A percentile compares a stretch with the other conserved stretches of the same genome.
Conservation (phyloP, 495 filamentous ascomycete species). For the Pyrenula massariospora region DNA sequence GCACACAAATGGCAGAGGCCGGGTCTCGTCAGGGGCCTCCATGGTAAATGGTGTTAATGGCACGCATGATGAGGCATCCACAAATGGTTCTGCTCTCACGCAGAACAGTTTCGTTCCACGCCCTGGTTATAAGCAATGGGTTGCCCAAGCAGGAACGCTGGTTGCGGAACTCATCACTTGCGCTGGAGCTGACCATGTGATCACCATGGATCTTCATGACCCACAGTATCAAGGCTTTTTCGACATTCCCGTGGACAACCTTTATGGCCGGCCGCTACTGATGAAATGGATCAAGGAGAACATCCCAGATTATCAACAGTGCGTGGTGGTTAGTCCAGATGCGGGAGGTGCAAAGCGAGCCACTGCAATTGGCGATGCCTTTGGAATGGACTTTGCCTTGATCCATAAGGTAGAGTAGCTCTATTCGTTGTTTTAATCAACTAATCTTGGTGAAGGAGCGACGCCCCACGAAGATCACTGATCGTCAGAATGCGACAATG, state of each 20-base stretch:
- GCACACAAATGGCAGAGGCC: slow-evolving; percentile 4
- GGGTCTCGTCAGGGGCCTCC: slow-evolving; percentile 10
- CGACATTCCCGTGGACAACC: slow-evolving; percentile 94
- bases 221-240: slow-evolving; percentile 99
- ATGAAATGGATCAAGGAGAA: slow-evolving; percentile 82
- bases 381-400: slow-evolving; percentile 87
- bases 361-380: slow-evolving; percentile 87
- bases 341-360: slow-evolving; percentile 94
- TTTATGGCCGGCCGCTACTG: slow-evolving; percentile 79
- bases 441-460: slow-evolving; percentile 58
- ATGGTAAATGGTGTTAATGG: slow-evolving; percentile 24
- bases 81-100: slow-evolving; percentile 28
- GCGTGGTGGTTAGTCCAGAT: slow-evolving; percentile 91
- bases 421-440: slow-evolving; percentile 9
- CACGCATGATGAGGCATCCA: slow-evolving; percentile 36
- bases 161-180: slow-evolving; percentile 91
- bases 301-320: slow-evolving; percentile 76
- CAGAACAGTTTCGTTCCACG: slow-evolving; percentile 60
- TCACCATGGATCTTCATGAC: slow-evolving; percentile 94
- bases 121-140: slow-evolving; percentile 95
- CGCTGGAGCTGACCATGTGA: slow-evolving; percentile 90
- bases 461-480: slow-evolving; percentile 83
- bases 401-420: slow-evolving; percentile 74
- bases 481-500: slow-evolving; percentile 95
- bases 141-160: slow-evolving; percentile 91